These are phyloP conservation scores for Aspergillus hancockii DNA, from an alignment of 495 filamentous ascomycete genomes.

Conservation along the genomic window DNA sequence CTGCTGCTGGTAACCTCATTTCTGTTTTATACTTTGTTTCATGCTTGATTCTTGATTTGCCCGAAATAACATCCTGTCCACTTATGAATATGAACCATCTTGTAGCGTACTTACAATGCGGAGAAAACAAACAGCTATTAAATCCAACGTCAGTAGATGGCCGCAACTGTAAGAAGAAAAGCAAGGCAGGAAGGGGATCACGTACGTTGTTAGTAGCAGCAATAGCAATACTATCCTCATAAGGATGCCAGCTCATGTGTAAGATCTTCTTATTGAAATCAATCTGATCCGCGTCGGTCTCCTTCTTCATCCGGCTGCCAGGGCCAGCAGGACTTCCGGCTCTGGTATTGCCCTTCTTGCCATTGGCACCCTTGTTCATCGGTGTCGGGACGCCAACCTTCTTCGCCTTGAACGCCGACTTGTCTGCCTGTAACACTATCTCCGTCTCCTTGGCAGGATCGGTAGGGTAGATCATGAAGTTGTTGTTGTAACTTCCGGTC, in stretches of 20 bases:
- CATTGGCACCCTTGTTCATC: constrained; percentile 79
- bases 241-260: constrained; percentile 99
- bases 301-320: constrained; percentile 94
- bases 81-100: constrained; percentile 27
- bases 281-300: constrained; percentile 99
- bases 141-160: constrained; percentile 19
- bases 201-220: constrained; percentile 98
- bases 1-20: constrained; percentile 22
- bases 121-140: constrained; percentile 94
- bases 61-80: constrained; percentile 29
- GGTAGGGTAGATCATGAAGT: constrained; percentile 99
- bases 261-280: constrained; percentile 99
- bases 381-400: constrained; percentile 98
- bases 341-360: constrained; percentile 81
- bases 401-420: constrained; percentile 99
- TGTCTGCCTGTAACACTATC: constrained; percentile 96
- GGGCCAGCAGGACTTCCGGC: constrained; percentile 89
- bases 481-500: constrained; percentile 99
- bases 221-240: constrained; percentile 99
- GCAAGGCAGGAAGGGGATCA: constrained; percentile 15
- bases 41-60: constrained; percentile 16
- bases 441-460: constrained; percentile 95
- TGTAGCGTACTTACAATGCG: constrained; percentile 66
- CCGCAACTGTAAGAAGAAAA: background rate
- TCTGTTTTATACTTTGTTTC: constrained; percentile 16